Evolutionary conservation across 345 rosid species (phyloP).

Genomic region (Cardiospermum halicacabum): DNA sequence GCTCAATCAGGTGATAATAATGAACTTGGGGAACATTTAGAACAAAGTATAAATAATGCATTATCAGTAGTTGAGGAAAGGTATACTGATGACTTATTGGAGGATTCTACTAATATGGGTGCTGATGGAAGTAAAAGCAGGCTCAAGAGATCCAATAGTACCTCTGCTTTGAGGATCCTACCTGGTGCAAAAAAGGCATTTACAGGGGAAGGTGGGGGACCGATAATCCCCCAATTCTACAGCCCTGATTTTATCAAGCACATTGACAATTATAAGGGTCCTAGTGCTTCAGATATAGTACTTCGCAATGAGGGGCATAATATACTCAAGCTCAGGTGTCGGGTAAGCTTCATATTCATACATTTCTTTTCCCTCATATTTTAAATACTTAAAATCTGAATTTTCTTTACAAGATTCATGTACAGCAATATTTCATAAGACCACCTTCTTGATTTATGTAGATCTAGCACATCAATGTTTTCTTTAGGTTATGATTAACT

Average conservation of each 20-base stretch:
- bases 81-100: slow-evolving; percentile 24
- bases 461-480: not conserved
- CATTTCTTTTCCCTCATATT: slow-evolving; percentile 13
- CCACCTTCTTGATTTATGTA: slow-evolving; percentile 17
- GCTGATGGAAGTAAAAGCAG: slow-evolving; percentile 48
- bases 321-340: slow-evolving; percentile 60
- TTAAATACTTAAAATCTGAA: slow-evolving; percentile 8
- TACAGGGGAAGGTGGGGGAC: slow-evolving; percentile 49
- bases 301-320: slow-evolving; percentile 43
- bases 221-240: slow-evolving; percentile 76
- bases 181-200: slow-evolving; percentile 44
- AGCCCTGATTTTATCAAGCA: slow-evolving; percentile 43
- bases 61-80: slow-evolving; percentile 26
- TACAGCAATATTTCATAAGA: slow-evolving; percentile 12
- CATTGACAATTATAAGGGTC: slow-evolving; percentile 28
- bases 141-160: slow-evolving; percentile 84
- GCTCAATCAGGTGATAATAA: slow-evolving; percentile 28
- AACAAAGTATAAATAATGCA: slow-evolving; percentile 21
- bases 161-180: slow-evolving; percentile 54
- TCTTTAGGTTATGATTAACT: slow-evolving; percentile 7
- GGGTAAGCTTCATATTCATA: slow-evolving; percentile 45
- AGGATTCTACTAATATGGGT: slow-evolving; percentile 19
- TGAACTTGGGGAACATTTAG: slow-evolving; percentile 15
- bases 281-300: slow-evolving; percentile 32
- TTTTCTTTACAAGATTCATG: slow-evolving; percentile 11